phyloP scores from a whole-genome alignment of 257 asterid species.

The Lantana camara region DNA sequence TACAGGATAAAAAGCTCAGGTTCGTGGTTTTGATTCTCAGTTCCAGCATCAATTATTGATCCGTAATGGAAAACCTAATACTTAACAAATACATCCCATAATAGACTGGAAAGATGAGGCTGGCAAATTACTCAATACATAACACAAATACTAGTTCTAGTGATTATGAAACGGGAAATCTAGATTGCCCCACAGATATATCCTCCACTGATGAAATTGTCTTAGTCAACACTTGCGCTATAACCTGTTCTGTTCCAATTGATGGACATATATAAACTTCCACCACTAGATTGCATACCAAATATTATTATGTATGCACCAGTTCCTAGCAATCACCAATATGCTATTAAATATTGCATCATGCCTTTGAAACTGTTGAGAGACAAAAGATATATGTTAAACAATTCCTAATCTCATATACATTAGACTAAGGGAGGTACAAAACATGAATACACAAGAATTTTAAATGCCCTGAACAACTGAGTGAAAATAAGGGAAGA shows the following conservation, averaged over 20 bases:
- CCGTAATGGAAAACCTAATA: conserved; percentile 37
- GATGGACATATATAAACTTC: conserved; percentile 12
- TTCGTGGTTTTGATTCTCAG: conserved; percentile 85
- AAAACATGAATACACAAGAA: no score
- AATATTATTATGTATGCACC: neutral
- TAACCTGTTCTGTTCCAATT: neutral
- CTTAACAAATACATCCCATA: conserved; percentile 21
- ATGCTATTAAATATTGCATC: neutral
- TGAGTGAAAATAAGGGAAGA: no score
- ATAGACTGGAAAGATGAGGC: conserved; percentile 19
- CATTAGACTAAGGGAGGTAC: no score
- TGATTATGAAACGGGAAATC: conserved; percentile 19
- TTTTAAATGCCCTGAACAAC: no score
- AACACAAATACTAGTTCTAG: conserved; percentile 8
- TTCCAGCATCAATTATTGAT: conserved; percentile 65
- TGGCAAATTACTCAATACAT: conserved; percentile 18
- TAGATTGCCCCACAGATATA: neutral
- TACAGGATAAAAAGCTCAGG: conserved; percentile 91
- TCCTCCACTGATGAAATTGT: conserved; percentile 6
- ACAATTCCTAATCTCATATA: no score
- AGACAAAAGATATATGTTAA: no score
- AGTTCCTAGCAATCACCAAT: conserved; percentile 12
- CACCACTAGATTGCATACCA: conserved; percentile 18
- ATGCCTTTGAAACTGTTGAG: conserved; percentile 10
- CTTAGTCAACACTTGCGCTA: conserved; percentile 7